Conservation (phyloP, 1,284 basidiomycete genomes). For the Farysia itapuensis region DNA sequence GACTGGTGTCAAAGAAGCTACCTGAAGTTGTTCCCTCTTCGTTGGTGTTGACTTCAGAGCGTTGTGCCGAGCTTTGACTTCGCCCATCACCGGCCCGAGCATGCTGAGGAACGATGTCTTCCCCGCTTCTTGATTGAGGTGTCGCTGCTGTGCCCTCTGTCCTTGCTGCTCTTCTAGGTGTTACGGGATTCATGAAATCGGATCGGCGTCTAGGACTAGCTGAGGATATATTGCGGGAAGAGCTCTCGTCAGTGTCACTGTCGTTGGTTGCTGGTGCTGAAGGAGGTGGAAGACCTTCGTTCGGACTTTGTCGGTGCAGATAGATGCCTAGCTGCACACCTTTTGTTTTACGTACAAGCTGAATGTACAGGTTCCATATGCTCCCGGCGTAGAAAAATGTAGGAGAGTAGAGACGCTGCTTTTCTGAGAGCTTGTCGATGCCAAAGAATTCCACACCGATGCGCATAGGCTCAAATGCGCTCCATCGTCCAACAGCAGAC, state of each 20-base stretch:
- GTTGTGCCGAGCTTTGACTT: no score
- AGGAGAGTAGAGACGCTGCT: constrained; percentile 67
- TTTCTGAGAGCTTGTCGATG: constrained; percentile 74
- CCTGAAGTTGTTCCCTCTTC: no score
- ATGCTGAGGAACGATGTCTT: no score
- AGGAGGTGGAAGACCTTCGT: constrained; percentile 64
- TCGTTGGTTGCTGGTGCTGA: constrained; percentile 63
- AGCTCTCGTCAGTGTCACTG: no score
- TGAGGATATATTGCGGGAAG: no score
- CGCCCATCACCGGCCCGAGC: no score
- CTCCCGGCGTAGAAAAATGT: constrained; percentile 66
- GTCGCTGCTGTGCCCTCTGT: not conserved
- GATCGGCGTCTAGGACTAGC: no score
- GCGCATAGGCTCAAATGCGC: constrained; percentile 54
- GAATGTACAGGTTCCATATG: constrained; percentile 83
- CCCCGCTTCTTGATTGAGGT: no score
- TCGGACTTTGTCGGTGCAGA: constrained; percentile 77
- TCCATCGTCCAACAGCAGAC: constrained; percentile 35
- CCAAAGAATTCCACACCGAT: constrained; percentile 89
- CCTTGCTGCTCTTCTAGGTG: no score
- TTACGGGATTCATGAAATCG: no score
- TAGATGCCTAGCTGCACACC: constrained; percentile 82
- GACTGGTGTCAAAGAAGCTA: constrained; percentile 26
- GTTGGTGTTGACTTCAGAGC: no score
- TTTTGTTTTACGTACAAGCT: constrained; percentile 74